These are phyloP conservation scores for Clitoria ternatea DNA, from an alignment of 306 rosid species.

Conservation along the genomic window DNA sequence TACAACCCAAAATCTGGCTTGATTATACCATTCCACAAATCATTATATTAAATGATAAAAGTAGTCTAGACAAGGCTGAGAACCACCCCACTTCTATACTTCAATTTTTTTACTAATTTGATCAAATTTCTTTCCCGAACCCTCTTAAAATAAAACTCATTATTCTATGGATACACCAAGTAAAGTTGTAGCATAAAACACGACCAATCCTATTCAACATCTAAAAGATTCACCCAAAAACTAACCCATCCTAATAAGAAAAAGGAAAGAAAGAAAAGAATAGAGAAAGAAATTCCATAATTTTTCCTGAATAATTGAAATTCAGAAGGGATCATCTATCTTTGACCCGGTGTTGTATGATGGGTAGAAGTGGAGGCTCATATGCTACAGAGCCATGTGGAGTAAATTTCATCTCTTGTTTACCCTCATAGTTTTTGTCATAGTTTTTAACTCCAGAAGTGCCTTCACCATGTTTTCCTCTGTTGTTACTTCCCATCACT, in stretches of 20 bases:
- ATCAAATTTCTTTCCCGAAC: not conserved
- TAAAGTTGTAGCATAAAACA: not conserved
- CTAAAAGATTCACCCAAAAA: no score
- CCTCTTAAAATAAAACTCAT: not conserved
- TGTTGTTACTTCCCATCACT: constrained; percentile 49
- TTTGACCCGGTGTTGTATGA: constrained; percentile 43
- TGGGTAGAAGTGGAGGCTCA: no score
- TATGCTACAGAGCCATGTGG: no score
- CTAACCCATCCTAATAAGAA: no score
- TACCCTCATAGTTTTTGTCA: constrained; percentile 26
- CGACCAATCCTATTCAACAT: not conserved
- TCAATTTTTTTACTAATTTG: not conserved
- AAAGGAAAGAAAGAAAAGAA: not conserved
- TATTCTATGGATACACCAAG: not conserved
- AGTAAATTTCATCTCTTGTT: constrained; percentile 35
- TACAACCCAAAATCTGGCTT: not conserved
- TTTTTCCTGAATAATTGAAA: not conserved
- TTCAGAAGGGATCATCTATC: not conserved
- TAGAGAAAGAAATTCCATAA: not conserved
- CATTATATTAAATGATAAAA: not conserved
- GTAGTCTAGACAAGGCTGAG: not conserved
- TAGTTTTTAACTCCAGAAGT: constrained; percentile 39
- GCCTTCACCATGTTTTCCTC: constrained; percentile 38
- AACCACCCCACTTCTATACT: constrained; percentile 4
- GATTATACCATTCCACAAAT: not conserved